Percentiles rank a stretch among this genome's conserved stretches.
These are phyloP conservation scores for Parastagonospora nodorum DNA, from an alignment of 2,329 filamentous ascomycete species.

Conservation along the genomic window DNA sequence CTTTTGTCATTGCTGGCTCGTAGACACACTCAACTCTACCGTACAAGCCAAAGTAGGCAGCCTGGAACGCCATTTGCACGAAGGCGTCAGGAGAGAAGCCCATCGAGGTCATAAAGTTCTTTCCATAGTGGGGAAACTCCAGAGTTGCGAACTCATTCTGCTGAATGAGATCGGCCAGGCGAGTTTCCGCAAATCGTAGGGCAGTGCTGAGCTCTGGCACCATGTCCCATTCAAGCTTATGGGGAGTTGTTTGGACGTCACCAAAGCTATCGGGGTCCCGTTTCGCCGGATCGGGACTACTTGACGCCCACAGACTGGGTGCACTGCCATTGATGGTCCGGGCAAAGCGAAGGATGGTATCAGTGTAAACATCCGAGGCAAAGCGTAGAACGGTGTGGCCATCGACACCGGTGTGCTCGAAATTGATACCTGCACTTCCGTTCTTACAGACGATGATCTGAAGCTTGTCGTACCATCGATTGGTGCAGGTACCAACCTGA, in stretches of 20 bases:
- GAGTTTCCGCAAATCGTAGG: constrained; percentile 91
- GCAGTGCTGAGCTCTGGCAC: constrained; percentile 87
- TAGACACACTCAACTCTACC: constrained; percentile 94
- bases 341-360: constrained; percentile 95
- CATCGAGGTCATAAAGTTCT: constrained; percentile 97
- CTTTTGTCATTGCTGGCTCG: constrained; percentile 97
- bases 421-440: constrained; percentile 97
- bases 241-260: constrained; percentile 89
- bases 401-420: constrained; percentile 97
- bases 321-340: constrained; percentile 93
- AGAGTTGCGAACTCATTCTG: constrained; percentile 96
- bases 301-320: constrained; percentile 87
- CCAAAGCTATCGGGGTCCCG: constrained; percentile 90
- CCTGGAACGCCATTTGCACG: constrained; percentile 98
- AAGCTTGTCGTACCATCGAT: constrained; percentile 98
- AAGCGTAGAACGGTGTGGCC: constrained; percentile 96
- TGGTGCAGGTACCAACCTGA: constrained; percentile 96
- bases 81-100: constrained; percentile 97
- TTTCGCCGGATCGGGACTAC: constrained; percentile 89
- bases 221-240: constrained; percentile 99
- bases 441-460: constrained; percentile 99
- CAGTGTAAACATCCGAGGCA: constrained; percentile 94
- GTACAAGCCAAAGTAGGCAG: constrained; percentile 95
- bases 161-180: constrained; percentile 89
- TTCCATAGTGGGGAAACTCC: constrained; percentile 87